A percentile compares a stretch with the other conserved stretches of the same genome.
Conservation (phyloP, 345 rosid species). For the Eucalyptus sp. region DNA sequence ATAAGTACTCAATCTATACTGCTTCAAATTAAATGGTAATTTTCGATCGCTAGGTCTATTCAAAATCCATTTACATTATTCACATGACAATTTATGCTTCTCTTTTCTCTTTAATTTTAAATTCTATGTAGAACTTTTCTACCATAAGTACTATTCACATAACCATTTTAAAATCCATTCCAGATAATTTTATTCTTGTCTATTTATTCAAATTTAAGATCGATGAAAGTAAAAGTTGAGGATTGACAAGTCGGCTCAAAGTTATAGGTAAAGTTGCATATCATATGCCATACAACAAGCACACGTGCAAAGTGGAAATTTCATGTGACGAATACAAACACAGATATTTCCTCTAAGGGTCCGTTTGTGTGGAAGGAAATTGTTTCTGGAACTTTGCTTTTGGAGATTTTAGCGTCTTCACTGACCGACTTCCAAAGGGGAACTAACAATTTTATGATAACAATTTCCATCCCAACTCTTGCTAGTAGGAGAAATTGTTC, state of each 20-base stretch:
- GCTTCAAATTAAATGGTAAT: background rate
- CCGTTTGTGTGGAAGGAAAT: background rate
- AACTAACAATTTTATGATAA: background rate
- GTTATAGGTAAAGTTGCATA: background rate
- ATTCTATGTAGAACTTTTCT: background rate
- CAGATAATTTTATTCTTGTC: background rate
- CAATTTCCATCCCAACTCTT: background rate
- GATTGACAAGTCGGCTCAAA: background rate
- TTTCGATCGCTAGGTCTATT: accelerated
- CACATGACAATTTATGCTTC: background rate
- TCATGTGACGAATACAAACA: background rate
- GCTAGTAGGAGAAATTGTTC: background rate
- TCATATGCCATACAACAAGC: background rate
- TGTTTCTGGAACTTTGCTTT: background rate
- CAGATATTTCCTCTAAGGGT: background rate
- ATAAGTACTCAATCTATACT: background rate
- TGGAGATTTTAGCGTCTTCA: background rate
- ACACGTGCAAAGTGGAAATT: background rate
- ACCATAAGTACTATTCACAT: background rate
- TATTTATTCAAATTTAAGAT: background rate
- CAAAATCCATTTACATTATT: background rate
- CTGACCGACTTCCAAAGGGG: background rate
- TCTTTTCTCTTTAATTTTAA: background rate
- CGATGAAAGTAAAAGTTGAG: background rate
- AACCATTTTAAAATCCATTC: background rate